Conservation (phyloP, 495 filamentous ascomycete species). For the Haplographium delicatum region DNA sequence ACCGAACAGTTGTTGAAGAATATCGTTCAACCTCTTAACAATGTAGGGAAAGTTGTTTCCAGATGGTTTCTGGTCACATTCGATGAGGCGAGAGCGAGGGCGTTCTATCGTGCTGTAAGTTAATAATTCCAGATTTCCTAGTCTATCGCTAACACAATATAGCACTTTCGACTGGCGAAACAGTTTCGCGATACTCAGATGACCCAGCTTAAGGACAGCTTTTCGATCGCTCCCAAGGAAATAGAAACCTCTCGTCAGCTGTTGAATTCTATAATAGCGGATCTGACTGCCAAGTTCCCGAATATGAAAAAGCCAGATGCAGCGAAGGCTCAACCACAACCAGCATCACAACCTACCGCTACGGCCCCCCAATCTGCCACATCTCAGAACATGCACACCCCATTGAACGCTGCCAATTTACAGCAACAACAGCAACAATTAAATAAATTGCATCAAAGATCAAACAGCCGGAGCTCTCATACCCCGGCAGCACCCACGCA, state of each 20-base stretch:
- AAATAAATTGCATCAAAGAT: conserved; percentile 44
- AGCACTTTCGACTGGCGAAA: conserved; percentile 45
- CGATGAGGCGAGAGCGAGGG: conserved; percentile 38
- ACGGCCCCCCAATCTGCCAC: conserved; percentile 12
- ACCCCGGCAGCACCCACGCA: conserved; percentile 61
- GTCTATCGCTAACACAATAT: conserved; percentile 23
- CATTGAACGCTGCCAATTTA: conserved; percentile 62
- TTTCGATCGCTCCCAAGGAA: conserved; percentile 54
- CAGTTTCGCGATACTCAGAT: conserved; percentile 53
- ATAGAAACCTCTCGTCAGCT: conserved; percentile 45
- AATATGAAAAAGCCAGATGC: conserved; percentile 19
- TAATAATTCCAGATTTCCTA: not conserved
- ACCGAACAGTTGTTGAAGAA: conserved; percentile 29
- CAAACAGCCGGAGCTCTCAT: conserved; percentile 32
- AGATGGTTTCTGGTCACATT: conserved; percentile 38
- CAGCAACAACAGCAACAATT: conserved; percentile 56
- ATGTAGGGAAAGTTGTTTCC: conserved; percentile 31
- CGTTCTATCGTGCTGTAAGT: conserved; percentile 44
- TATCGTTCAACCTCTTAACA: conserved; percentile 28
- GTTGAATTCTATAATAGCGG: conserved; percentile 31
- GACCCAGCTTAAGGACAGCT: conserved; percentile 44
- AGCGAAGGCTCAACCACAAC: conserved; percentile 3
- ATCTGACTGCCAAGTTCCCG: conserved; percentile 19
- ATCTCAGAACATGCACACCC: conserved; percentile 25
- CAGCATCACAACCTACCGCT: not conserved